Percentiles rank a stretch among this genome's conserved stretches.
Conservation (phyloP, 139 green algal species). For the Chlamydomonas sp. region DNA sequence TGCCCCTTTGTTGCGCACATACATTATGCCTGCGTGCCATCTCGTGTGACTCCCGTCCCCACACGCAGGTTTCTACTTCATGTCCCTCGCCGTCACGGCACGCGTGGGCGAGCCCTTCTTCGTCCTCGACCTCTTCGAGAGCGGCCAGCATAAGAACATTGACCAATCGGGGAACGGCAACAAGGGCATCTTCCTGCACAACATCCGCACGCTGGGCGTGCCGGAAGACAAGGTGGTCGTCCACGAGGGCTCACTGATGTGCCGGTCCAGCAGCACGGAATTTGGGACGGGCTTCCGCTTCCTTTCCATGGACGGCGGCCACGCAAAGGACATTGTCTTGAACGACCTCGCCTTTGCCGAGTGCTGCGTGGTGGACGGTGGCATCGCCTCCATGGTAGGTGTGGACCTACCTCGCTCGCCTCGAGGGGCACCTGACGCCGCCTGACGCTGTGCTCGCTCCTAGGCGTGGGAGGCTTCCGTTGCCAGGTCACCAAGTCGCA, state of each 20-base stretch:
- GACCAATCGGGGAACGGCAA: conserved; percentile 23
- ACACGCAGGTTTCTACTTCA: conserved; percentile 35
- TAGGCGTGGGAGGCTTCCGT: no score
- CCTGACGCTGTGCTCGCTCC: no score
- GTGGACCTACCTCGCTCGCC: no score
- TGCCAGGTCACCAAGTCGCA: no score
- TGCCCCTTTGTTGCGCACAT: no score
- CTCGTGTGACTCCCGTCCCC: no score
- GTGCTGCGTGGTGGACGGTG: not conserved
- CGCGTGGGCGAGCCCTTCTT: conserved; percentile 15
- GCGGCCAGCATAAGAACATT: conserved; percentile 23
- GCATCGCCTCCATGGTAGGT: not conserved
- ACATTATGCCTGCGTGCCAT: no score
- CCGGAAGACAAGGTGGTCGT: conserved; percentile 10
- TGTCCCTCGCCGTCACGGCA: conserved; percentile 26
- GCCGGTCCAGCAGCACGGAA: not conserved
- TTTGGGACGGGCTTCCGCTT: conserved; percentile 26
- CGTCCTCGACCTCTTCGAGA: conserved; percentile 41
- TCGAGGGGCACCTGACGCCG: no score
- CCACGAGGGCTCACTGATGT: not conserved
- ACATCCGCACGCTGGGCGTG: conserved; percentile 3
- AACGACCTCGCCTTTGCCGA: conserved; percentile 39
- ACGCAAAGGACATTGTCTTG: conserved; percentile 27
- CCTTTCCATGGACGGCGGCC: conserved; percentile 33
- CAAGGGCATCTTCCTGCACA: conserved; percentile 11